Evolutionary conservation across 345 rosid genomes (phyloP).

Genomic region (Brassica nigra): DNA sequence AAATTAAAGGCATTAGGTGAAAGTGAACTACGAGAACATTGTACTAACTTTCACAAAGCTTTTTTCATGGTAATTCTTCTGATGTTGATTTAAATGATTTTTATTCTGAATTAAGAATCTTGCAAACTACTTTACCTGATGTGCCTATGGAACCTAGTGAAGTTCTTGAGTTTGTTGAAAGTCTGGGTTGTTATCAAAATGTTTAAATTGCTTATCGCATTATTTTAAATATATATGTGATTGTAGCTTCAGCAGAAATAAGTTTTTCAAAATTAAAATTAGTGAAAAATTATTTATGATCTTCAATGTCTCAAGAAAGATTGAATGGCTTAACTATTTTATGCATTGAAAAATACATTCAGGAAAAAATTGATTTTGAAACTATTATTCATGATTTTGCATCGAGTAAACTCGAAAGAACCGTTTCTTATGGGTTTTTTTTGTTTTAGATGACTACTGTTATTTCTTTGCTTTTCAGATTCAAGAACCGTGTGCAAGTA

Average conservation of each 20-base stretch:
- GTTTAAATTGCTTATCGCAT: background rate
- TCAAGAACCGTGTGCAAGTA: background rate
- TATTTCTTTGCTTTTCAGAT: background rate
- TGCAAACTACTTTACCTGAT: too few species aligned
- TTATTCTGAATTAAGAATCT: too few species aligned
- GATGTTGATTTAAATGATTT: background rate
- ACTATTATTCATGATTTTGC: background rate
- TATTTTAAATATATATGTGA: background rate
- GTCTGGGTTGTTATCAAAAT: background rate
- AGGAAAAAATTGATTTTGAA: background rate
- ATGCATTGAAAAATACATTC: background rate
- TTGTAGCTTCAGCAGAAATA: too few species aligned
- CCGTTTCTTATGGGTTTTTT: background rate
- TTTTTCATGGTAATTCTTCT: background rate
- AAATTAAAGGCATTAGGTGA: background rate
- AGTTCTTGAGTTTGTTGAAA: too few species aligned
- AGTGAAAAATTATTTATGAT: background rate
- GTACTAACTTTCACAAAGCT: background rate
- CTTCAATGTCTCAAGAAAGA: background rate
- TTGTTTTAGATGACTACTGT: background rate
- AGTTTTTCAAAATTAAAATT: background rate
- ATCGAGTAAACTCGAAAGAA: background rate
- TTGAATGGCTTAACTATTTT: background rate
- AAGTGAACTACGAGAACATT: background rate
- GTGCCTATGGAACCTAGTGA: too few species aligned